Evolutionary conservation across 1,284 basidiomycete species (phyloP).

Genomic region (Trichosporon inkin): DNA sequence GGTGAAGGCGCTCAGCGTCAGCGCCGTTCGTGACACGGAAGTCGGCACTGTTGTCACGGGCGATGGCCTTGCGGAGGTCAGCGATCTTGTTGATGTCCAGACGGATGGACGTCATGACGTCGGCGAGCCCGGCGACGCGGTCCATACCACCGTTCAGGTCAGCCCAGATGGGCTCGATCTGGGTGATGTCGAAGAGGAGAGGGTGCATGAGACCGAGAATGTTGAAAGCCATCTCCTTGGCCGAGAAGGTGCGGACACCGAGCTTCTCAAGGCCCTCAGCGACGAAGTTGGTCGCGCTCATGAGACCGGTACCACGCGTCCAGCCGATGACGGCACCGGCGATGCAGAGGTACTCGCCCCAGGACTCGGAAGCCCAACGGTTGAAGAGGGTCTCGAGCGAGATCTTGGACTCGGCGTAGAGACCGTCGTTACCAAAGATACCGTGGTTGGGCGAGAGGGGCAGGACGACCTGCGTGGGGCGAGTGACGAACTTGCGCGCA

Average conservation of each 20-base stretch:
- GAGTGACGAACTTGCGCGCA: conserved; percentile 88
- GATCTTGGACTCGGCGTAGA: conserved; percentile 98
- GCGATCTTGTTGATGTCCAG: conserved; percentile 70
- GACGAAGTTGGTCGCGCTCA: conserved; percentile 92
- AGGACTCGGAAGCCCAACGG: conserved; percentile 95
- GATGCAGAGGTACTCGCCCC: conserved; percentile 97
- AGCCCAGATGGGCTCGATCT: conserved; percentile 98
- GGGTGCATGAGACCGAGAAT: conserved; percentile 98
- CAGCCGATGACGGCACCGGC: conserved; percentile 98
- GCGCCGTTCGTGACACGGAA: conserved; percentile 87
- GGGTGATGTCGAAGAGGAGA: conserved; percentile 98
- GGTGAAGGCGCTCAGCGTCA: conserved; percentile 87
- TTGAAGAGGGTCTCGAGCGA: conserved; percentile 97
- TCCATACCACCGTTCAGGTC: conserved; percentile 97
- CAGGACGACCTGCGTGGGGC: conserved; percentile 95
- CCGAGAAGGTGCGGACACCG: conserved; percentile 95
- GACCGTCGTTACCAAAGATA: conserved; percentile 93
- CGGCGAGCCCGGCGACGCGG: conserved; percentile 87
- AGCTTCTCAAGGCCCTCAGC: conserved; percentile 90
- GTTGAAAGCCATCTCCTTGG: conserved; percentile 99
- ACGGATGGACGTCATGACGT: conserved; percentile 84
- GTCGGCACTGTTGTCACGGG: conserved; percentile 89
- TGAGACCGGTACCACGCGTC: conserved; percentile 97
- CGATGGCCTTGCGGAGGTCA: conserved; percentile 85
- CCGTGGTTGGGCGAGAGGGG: conserved; percentile 98